Conservation (phyloP, 768 basidiomycete genomes). For the Nevesoporus exiguus region DNA sequence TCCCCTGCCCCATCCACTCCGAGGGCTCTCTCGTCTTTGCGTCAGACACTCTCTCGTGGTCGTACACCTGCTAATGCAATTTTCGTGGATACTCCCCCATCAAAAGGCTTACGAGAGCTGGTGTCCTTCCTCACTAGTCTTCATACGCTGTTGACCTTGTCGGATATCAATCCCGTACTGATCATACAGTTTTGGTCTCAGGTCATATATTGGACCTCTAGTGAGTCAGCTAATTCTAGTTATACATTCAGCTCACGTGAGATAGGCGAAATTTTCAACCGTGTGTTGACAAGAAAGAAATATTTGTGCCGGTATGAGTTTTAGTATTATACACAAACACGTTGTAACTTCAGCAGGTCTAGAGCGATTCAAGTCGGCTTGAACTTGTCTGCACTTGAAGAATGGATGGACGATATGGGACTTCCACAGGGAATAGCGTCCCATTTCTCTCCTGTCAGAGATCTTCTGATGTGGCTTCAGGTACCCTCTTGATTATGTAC, state of each 20-base stretch:
- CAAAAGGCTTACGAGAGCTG: constrained; percentile 52
- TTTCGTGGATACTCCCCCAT: constrained; percentile 44
- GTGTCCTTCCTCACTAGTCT: constrained; percentile 82
- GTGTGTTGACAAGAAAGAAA: constrained; percentile 86
- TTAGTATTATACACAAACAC: background rate
- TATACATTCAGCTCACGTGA: constrained; percentile 8
- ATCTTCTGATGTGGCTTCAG: constrained; percentile 85
- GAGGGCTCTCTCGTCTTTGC: constrained; percentile 61
- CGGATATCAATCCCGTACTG: constrained; percentile 87
- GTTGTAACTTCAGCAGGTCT: constrained; percentile 41
- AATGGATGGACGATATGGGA: constrained; percentile 83
- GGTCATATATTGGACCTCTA: constrained; percentile 97
- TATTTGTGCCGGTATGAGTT: constrained; percentile 77
- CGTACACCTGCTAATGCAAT: constrained; percentile 50
- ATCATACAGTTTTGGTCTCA: constrained; percentile 94
- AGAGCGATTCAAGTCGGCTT: constrained; percentile 86
- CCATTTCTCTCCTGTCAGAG: constrained; percentile 82
- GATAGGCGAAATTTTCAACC: constrained; percentile 80
- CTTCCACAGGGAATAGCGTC: constrained; percentile 74
- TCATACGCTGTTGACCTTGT: constrained; percentile 76
- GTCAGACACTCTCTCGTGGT: constrained; percentile 57
- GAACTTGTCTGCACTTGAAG: constrained; percentile 82
- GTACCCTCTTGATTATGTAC: constrained; percentile 34
- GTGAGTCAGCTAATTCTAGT: constrained; percentile 45
- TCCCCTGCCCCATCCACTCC: constrained; percentile 45